A percentile compares a stretch with the other conserved stretches of the same genome.
phyloP scores from a whole-genome alignment of 345 rosid species.

The sweet orange (Citrus sinensis) region DVS_A1.0 CM039168.1:23657501-23658000 shows the following conservation, averaged over 20 bases:
- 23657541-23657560: slow-evolving; percentile 62
- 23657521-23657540: slow-evolving; percentile 62
- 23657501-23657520: slow-evolving; percentile 51
- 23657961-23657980: neutral
- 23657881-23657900: slow-evolving; percentile 88
- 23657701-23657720: slow-evolving; percentile 66
- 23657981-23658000: neutral
- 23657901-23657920: slow-evolving; percentile 65
- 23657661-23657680: slow-evolving; percentile 43
- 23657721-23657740: slow-evolving; percentile 69
- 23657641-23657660: slow-evolving; percentile 63
- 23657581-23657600: slow-evolving; percentile 62
- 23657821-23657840: slow-evolving; percentile 80
- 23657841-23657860: slow-evolving; percentile 81
- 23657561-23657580: slow-evolving; percentile 53
- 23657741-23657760: slow-evolving; percentile 62
- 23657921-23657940: slow-evolving; percentile 43
- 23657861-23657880: slow-evolving; percentile 93
- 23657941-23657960: slow-evolving; percentile 5
- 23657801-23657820: slow-evolving; percentile 72
- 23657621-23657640: slow-evolving; percentile 74
- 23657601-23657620: slow-evolving; percentile 60
- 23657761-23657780: slow-evolving; percentile 70
- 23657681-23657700: slow-evolving; percentile 39
- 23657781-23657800: slow-evolving; percentile 75